Conservation (phyloP, 345 rosid species). For the Balakata baccata region DNA sequence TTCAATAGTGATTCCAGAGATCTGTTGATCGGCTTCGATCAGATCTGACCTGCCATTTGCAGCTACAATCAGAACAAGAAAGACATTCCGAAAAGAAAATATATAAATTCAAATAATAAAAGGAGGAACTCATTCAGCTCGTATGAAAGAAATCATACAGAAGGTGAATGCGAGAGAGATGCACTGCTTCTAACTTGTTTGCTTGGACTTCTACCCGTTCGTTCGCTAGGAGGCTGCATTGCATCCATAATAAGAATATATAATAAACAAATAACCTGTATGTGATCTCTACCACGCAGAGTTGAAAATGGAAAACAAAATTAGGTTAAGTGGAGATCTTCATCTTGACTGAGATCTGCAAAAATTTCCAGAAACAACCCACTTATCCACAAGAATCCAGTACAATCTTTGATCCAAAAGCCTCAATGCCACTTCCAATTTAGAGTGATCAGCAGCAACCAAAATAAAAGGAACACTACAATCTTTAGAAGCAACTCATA, state of each 20-base stretch:
- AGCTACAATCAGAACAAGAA: not conserved
- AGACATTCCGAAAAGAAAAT: not conserved
- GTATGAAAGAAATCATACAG: conserved; percentile 18
- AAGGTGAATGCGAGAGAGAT: conserved; percentile 37
- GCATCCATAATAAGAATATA: not conserved
- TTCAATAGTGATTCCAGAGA: conserved; percentile 1
- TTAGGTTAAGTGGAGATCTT: conserved; percentile 40
- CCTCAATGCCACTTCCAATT: conserved; percentile 23
- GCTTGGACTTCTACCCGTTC: conserved; percentile 20
- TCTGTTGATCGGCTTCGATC: conserved; percentile 30
- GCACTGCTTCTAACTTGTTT: conserved; percentile 13
- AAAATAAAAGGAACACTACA: conserved; percentile 19
- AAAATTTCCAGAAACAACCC: conserved; percentile 33
- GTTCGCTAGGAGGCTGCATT: conserved; percentile 32
- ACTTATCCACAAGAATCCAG: conserved; percentile 22
- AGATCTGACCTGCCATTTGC: conserved; percentile 48
- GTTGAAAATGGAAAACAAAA: not conserved
- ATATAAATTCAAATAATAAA: not conserved
- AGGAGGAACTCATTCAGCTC: not conserved
- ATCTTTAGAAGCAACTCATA: conserved; percentile 23
- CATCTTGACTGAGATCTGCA: conserved; percentile 68
- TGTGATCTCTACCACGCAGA: not conserved
- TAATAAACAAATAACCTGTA: not conserved
- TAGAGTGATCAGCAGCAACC: conserved; percentile 26
- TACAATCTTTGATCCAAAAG: conserved; percentile 23